Conservation (phyloP, 208 protist genomes). For the Acanthamoeba royreba region DNA sequence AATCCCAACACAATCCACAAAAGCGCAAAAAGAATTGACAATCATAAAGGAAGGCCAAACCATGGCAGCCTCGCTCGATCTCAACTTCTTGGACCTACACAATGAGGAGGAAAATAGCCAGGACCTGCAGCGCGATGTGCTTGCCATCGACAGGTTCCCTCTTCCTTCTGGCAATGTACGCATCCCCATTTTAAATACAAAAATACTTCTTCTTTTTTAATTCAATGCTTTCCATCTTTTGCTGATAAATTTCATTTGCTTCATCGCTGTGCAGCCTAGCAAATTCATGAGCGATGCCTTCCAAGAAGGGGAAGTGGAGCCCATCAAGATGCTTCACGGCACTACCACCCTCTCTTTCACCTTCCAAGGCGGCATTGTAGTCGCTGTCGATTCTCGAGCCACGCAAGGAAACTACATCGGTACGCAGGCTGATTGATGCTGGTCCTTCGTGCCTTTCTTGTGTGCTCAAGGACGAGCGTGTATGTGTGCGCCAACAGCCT, state of each 20-base stretch:
- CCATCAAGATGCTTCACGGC: conserved; percentile 86
- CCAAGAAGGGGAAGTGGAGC: neutral
- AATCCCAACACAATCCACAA: no score
- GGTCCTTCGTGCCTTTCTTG: neutral
- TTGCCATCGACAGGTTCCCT: neutral
- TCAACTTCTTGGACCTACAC: neutral
- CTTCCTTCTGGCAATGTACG: neutral
- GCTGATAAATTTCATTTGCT: neutral
- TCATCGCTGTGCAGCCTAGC: neutral
- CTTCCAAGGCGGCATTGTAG: conserved; percentile 96
- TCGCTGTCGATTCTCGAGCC: conserved; percentile 99
- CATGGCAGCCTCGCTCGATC: neutral
- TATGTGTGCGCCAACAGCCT: conserved; percentile 77
- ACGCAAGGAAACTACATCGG: conserved; percentile 97
- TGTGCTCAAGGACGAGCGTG: neutral
- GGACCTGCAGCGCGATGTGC: neutral
- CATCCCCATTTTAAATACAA: neutral
- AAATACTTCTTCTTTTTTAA: neutral
- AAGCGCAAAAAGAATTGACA: neutral
- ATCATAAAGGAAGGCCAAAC: neutral
- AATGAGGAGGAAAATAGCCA: neutral
- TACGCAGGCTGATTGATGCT: neutral
- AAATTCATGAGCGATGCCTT: neutral
- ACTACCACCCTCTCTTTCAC: conserved; percentile 99
- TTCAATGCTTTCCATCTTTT: neutral